A percentile compares a stretch with the other conserved stretches of the same genome.
These are phyloP conservation scores for Clavispora asparagi DNA, from an alignment of 805 yeast genomes.

Conservation along the genomic window DNA sequence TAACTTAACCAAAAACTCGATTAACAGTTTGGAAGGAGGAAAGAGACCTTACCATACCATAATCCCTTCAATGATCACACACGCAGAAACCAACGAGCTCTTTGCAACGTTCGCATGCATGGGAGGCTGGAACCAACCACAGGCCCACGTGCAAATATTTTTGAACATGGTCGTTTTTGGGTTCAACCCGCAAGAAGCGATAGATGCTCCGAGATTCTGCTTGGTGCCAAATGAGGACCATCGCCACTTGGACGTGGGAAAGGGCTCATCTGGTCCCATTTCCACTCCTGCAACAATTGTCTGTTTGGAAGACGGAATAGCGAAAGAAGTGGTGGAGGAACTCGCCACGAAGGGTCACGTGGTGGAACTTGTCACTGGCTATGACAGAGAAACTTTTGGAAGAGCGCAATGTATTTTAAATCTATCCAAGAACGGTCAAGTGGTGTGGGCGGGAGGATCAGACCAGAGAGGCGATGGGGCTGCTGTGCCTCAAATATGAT, in stretches of 20 bases:
- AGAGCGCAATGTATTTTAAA: slow-evolving; percentile 76
- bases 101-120: slow-evolving; percentile 74
- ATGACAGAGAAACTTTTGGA: slow-evolving; percentile 52
- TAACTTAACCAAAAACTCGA: slow-evolving; percentile 50
- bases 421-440: slow-evolving; percentile 32
- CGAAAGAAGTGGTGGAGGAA: slow-evolving; percentile 38
- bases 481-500: slow-evolving; percentile 48
- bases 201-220: slow-evolving; percentile 73
- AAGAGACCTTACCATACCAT: slow-evolving; percentile 81
- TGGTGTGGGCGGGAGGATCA: slow-evolving; percentile 64
- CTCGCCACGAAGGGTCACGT: slow-evolving; percentile 55
- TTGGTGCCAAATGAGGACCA: slow-evolving; percentile 47
- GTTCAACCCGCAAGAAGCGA: slow-evolving; percentile 63
- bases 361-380: slow-evolving; percentile 40
- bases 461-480: slow-evolving; percentile 85
- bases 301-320: slow-evolving; percentile 60
- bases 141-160: slow-evolving; percentile 76
- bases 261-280: slow-evolving; percentile 62
- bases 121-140: slow-evolving; percentile 89
- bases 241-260: slow-evolving; percentile 42
- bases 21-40: slow-evolving; percentile 59
- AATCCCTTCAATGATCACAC: slow-evolving; percentile 75
- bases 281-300: slow-evolving; percentile 55
- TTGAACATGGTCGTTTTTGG: slow-evolving; percentile 61
- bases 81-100: slow-evolving; percentile 25